A percentile compares a stretch with the other conserved stretches of the same genome.
Evolutionary conservation across 805 yeast genomes (phyloP).

Genomic region (Candida ipomoeae): DNA sequence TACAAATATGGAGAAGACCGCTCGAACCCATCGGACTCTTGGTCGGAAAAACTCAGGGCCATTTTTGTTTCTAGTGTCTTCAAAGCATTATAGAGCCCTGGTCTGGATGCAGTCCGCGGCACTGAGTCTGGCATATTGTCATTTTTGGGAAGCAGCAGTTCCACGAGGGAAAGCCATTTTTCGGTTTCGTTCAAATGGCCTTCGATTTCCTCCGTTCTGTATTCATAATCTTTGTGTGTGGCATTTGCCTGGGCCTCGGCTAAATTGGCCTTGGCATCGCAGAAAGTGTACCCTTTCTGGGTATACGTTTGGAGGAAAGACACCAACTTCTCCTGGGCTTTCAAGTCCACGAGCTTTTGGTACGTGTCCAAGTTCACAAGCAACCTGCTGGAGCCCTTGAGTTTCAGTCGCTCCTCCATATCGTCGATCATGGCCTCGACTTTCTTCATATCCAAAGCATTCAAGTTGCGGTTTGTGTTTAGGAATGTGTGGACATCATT

Average conservation of each 20-base stretch:
- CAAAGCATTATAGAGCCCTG: slow-evolving; percentile 19
- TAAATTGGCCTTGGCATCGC: slow-evolving; percentile 24
- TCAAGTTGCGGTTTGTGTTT: slow-evolving; percentile 14
- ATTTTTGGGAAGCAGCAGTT: slow-evolving; percentile 13
- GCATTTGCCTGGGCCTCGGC: slow-evolving; percentile 21
- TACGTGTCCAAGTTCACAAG: slow-evolving; percentile 23
- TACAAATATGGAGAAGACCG: slow-evolving; percentile 23
- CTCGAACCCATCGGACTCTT: slow-evolving; percentile 21
- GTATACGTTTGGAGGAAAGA: slow-evolving; percentile 22
- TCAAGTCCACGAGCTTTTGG: slow-evolving; percentile 19
- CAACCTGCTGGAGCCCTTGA: slow-evolving; percentile 21
- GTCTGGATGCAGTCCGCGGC: slow-evolving; percentile 19
- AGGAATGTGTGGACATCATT: slow-evolving; percentile 17
- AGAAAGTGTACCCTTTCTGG: slow-evolving; percentile 13
- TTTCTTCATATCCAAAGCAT: slow-evolving; percentile 21
- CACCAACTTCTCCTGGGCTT: slow-evolving; percentile 26
- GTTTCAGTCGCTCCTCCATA: slow-evolving; percentile 23
- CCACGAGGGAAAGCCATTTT: slow-evolving; percentile 21
- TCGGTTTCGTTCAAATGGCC: slow-evolving; percentile 18
- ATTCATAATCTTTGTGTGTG: slow-evolving; percentile 15
- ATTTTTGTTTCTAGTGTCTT: slow-evolving; percentile 20
- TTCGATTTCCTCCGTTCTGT: slow-evolving; percentile 8
- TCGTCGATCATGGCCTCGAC: slow-evolving; percentile 23
- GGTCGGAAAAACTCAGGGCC: slow-evolving; percentile 25
- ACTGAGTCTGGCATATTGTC: not conserved